These are phyloP conservation scores for Abortiporus biennis DNA, from an alignment of 1,284 basidiomycete species.

Conservation along the genomic window DNA sequence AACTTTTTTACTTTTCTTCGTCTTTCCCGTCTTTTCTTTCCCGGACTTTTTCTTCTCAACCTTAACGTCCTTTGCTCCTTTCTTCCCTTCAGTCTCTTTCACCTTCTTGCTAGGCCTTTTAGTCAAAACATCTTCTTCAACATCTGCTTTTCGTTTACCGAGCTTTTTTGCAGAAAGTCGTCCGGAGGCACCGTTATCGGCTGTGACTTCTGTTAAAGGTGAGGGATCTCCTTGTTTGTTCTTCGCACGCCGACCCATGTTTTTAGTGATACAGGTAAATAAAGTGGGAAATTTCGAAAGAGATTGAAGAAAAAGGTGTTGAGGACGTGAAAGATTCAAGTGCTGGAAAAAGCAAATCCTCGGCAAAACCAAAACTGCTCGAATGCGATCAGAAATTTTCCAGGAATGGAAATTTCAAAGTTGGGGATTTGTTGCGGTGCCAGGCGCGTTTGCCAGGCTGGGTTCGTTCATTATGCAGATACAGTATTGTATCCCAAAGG, in stretches of 20 bases:
- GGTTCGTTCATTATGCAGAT: no score
- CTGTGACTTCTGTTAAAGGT: constrained; percentile 43
- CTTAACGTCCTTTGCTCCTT: constrained; percentile 18
- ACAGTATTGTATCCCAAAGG: no score
- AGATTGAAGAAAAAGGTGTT: background rate
- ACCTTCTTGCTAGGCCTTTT: constrained; percentile 47
- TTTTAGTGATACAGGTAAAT: background rate
- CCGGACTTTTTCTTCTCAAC: constrained; percentile 11
- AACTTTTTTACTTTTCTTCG: constrained; percentile 16
- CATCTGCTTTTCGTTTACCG: constrained; percentile 68
- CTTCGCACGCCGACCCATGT: constrained; percentile 86
- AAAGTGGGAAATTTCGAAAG: background rate
- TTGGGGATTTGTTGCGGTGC: no score
- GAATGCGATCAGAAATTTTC: background rate
- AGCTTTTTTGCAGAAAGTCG: constrained; percentile 46
- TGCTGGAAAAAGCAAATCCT: constrained; percentile 9
- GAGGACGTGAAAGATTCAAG: background rate
- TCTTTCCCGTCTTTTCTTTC: constrained; percentile 19
- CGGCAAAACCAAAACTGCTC: constrained; percentile 10
- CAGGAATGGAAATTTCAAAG: background rate
- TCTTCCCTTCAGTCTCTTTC: constrained; percentile 13
- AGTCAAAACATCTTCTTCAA: constrained; percentile 36
- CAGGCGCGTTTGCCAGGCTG: no score
- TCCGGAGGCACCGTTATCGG: constrained; percentile 17
- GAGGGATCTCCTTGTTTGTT: constrained; percentile 83